These are phyloP conservation scores for Penicillium fuscoglaucum DNA, from an alignment of 2,329 filamentous ascomycete genomes.

Conservation along the genomic window DNA sequence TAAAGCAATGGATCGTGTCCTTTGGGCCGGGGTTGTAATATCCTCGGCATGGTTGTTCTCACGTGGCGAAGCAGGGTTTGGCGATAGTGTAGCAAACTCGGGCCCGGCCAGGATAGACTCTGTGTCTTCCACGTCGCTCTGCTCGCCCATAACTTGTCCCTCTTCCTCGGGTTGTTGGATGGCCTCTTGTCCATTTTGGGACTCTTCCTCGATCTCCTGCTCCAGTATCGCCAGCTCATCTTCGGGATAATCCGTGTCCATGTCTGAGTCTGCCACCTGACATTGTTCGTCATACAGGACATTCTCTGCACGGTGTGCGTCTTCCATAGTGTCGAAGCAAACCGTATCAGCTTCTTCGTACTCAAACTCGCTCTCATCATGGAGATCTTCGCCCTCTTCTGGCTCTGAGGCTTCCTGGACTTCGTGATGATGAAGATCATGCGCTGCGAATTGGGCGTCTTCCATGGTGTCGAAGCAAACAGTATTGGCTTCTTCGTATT, in stretches of 20 bases:
- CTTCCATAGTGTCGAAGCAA: slow-evolving; percentile 26
- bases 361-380: neutral
- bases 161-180: neutral
- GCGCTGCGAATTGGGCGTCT: neutral
- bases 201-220: neutral
- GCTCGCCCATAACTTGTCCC: slow-evolving; percentile 9
- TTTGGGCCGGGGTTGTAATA: slow-evolving; percentile 15
- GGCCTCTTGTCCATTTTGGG: slow-evolving; percentile 5
- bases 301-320: neutral
- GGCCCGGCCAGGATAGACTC: slow-evolving; percentile 11
- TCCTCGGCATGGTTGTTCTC: slow-evolving; percentile 14
- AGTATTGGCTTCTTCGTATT: slow-evolving; percentile 16
- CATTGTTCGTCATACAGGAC: neutral
- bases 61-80: neutral
- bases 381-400: neutral
- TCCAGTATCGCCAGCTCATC: neutral
- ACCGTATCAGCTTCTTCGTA: slow-evolving; percentile 22
- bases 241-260: neutral
- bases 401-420: neutral
- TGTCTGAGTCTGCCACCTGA: neutral
- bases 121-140: slow-evolving; percentile 21
- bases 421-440: neutral
- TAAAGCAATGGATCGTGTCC: slow-evolving; percentile 18
- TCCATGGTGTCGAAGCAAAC: slow-evolving; percentile 8
- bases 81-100: neutral